Base-by-base conservation (phyloP, 2,329 filamentous ascomycete genomes). In the Penicillium sp. region DNA sequence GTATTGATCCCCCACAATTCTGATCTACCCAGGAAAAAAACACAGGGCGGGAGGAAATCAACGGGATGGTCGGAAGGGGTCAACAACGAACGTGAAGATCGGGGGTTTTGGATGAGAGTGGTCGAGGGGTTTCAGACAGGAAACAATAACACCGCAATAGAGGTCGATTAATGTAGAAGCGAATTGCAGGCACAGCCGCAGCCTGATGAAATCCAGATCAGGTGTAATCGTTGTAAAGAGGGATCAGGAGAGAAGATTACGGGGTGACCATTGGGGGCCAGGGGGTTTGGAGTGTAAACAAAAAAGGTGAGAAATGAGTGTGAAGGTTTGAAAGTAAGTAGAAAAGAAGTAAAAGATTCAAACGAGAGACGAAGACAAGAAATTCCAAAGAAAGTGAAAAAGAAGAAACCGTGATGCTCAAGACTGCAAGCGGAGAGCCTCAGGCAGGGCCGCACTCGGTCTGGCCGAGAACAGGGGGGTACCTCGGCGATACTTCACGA, bases 171-270 rank as follows among this genome's bases (percentile, higher is more conserved):
- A 66, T 40, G 53, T 55, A 58, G 59, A 67, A 64, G 45, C 27
- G 59, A 65, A 67, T 49, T 62, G 65, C 64, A 66, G 63, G 61
- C 65, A 56, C 64, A 63, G 65, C 63, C 63, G 61, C 61, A 59
- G 63, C 55, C 60, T 61, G 61, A 62, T 66, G 49, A 61, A 48
- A 55, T 43, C 61, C 64, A 67, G 64, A 67, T 67, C 62, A 67
- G 60, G 63, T 58, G 57, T 58, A 51, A 37, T 56, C 37, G 53
- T 43, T 43, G 56, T 56, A 56, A 57, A 59, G 50, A 54, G 54
- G 55, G 58, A 61, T 65, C 63, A 67, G 61, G 64, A 60, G 64
- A 59, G 41, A 46, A 58, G 45, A 54, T 57, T 47, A 55, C 31
- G 50, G 41, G 31, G 15, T 46, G 31, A 53, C 40, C 40, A 53